Conservation (phyloP, 148 eudicot species). For the Camellia japonica region DNA sequence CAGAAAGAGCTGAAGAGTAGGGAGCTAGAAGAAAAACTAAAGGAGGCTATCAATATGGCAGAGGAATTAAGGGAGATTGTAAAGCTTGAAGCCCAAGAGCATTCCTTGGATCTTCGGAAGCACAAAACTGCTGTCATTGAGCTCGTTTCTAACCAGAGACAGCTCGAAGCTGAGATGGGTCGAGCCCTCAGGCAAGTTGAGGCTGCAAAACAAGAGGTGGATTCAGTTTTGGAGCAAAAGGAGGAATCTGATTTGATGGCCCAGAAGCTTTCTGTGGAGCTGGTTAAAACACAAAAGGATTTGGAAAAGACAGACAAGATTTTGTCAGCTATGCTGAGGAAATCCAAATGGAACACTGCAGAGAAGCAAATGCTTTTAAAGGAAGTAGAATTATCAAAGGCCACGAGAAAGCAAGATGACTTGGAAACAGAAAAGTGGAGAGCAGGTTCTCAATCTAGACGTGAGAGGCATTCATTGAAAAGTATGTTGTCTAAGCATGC, state of each 20-base stretch:
- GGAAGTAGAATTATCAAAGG: slow-evolving; percentile 62
- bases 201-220: slow-evolving; percentile 60
- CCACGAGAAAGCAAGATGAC: slow-evolving; percentile 56
- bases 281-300: slow-evolving; percentile 56
- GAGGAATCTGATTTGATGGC: slow-evolving; percentile 67
- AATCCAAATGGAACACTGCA: slow-evolving; percentile 52
- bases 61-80: slow-evolving; percentile 59
- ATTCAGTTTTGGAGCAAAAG: slow-evolving; percentile 61
- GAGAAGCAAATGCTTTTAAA: slow-evolving; percentile 64
- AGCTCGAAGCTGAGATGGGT: slow-evolving; percentile 82
- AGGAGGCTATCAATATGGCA: slow-evolving; percentile 30
- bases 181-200: slow-evolving; percentile 78
- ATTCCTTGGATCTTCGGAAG: slow-evolving; percentile 57
- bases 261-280: slow-evolving; percentile 59
- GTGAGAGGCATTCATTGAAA: slow-evolving; percentile 55
- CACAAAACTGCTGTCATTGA: slow-evolving; percentile 88
- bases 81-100: slow-evolving; percentile 57
- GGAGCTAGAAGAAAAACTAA: slow-evolving; percentile 58
- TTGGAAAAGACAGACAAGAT: slow-evolving; percentile 78
- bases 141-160: slow-evolving; percentile 83
- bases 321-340: slow-evolving; percentile 75
- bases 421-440: slow-evolving; percentile 42
- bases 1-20: slow-evolving; percentile 48
- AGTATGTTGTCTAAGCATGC: slow-evolving; percentile 59
- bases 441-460: slow-evolving; percentile 45